Conservation (phyloP, 2,329 filamentous ascomycete genomes). For the Keithomyces neogunnii region DNA sequence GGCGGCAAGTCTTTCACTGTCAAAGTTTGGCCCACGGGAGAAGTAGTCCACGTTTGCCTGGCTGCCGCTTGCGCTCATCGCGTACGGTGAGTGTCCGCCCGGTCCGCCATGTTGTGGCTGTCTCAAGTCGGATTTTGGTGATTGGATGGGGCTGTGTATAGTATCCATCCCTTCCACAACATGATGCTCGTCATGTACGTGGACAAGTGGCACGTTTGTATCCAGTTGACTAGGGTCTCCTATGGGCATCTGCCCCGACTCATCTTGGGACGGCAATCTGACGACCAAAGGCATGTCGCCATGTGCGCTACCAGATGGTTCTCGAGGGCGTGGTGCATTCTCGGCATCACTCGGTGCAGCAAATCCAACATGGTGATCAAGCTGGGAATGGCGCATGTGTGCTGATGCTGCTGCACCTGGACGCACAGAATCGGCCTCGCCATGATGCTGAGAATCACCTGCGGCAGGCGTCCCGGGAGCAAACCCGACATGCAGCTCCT, state of each 20-base stretch:
- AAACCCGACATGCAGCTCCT: constrained; percentile 24
- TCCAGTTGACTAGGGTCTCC: background rate
- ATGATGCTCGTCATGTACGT: constrained; percentile 3
- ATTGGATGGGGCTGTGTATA: constrained; percentile 2
- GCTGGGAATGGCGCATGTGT: background rate
- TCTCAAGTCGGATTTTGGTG: constrained; percentile 1
- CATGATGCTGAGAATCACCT: background rate
- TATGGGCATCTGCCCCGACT: background rate
- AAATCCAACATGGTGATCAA: constrained; percentile 48
- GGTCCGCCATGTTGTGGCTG: background rate
- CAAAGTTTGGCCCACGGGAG: constrained; percentile 24
- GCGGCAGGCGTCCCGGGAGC: constrained; percentile 9
- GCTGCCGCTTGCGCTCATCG: constrained; percentile 10
- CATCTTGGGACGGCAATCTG: background rate
- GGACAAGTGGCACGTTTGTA: constrained; percentile 6
- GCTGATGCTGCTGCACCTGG: constrained; percentile 11
- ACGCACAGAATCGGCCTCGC: background rate
- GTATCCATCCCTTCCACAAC: constrained; percentile 2
- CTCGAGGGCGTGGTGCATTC: background rate
- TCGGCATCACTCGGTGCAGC: constrained; percentile 19
- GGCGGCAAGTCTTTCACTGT: constrained; percentile 33
- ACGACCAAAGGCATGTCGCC: background rate
- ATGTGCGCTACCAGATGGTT: background rate
- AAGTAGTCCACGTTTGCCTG: constrained; percentile 15
- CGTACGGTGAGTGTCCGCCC: constrained; percentile 3